Conservation (phyloP, 345 rosid species). For the Citrus mangshanensis region DNA sequence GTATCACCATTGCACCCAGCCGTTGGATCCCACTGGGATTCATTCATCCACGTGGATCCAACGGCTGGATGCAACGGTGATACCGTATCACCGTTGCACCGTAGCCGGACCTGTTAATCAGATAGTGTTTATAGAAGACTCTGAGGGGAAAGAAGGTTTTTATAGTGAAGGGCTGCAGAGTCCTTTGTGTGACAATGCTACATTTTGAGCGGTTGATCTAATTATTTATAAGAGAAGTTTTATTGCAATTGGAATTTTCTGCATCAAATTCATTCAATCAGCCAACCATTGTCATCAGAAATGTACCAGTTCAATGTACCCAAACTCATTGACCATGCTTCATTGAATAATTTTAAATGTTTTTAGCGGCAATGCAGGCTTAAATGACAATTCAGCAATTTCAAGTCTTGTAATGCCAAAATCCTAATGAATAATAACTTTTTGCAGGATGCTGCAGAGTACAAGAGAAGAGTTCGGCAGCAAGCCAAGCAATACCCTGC, state of each 20-base stretch:
- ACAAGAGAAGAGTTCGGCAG: slow-evolving; percentile 80
- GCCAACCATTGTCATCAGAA: not conserved
- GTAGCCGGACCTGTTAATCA: no score
- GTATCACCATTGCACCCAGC: no score
- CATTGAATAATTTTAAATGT: no score
- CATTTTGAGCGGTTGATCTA: not conserved
- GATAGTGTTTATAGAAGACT: not conserved
- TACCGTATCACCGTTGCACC: no score
- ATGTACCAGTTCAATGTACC: not conserved
- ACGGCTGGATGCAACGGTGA: no score
- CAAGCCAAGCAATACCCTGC: slow-evolving; percentile 94
- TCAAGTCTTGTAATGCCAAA: not conserved
- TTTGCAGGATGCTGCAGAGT: slow-evolving; percentile 70
- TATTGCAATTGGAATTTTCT: not conserved
- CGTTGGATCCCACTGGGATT: no score
- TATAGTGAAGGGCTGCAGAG: not conserved
- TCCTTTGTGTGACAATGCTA: not conserved
- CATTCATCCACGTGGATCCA: no score
- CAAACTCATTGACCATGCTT: not conserved
- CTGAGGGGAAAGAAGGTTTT: not conserved
- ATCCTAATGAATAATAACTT: not conserved
- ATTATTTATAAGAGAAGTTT: not conserved
- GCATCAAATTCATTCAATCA: not conserved
- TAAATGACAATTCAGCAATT: not conserved
- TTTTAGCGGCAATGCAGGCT: not conserved